These are phyloP conservation scores for Capronia epimyces DNA, from an alignment of 2,329 filamentous ascomycete genomes.

Conservation along the genomic window DNA sequence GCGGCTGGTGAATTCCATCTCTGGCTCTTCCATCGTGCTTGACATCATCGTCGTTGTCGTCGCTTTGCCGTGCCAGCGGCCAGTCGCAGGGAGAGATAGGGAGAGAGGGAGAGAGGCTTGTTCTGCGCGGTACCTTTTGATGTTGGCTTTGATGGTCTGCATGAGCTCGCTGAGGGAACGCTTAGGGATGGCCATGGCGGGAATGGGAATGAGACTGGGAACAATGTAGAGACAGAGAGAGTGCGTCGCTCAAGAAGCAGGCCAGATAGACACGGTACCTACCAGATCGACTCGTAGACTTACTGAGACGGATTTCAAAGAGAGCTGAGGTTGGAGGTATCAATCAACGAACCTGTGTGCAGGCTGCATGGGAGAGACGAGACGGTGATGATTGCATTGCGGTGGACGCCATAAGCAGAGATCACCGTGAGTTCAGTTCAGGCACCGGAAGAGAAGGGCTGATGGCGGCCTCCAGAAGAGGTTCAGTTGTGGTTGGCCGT, in stretches of 20 bases:
- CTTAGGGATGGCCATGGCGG: constrained; percentile 10
- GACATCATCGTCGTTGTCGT: background rate
- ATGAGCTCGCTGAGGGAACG: constrained; percentile 15
- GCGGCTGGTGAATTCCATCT: constrained; percentile 13
- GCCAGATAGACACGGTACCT: background rate
- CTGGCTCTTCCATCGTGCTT: background rate
- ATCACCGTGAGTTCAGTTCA: too few species aligned
- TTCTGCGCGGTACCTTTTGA: constrained; percentile 9
- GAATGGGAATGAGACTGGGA: constrained; percentile 31
- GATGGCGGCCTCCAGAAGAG: background rate
- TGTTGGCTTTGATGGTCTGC: constrained; percentile 12
- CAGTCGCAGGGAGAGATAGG: background rate
- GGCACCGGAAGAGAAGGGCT: too few species aligned
- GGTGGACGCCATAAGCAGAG: too few species aligned
- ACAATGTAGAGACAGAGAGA: background rate
- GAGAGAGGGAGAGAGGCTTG: background rate
- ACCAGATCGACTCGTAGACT: constrained; percentile 1
- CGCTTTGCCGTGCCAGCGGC: background rate
- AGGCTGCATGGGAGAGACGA: background rate
- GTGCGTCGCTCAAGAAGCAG: too few species aligned
- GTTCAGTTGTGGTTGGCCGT: too few species aligned
- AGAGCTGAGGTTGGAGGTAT: too few species aligned
- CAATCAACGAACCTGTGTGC: too few species aligned
- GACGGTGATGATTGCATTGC: too few species aligned
- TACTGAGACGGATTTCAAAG: background rate